Percentiles rank a stretch among this genome's conserved stretches.
Evolutionary conservation across 176 grass and related monocot genomes (phyloP).

Genomic region (Paspalum vaginatum): DNA sequence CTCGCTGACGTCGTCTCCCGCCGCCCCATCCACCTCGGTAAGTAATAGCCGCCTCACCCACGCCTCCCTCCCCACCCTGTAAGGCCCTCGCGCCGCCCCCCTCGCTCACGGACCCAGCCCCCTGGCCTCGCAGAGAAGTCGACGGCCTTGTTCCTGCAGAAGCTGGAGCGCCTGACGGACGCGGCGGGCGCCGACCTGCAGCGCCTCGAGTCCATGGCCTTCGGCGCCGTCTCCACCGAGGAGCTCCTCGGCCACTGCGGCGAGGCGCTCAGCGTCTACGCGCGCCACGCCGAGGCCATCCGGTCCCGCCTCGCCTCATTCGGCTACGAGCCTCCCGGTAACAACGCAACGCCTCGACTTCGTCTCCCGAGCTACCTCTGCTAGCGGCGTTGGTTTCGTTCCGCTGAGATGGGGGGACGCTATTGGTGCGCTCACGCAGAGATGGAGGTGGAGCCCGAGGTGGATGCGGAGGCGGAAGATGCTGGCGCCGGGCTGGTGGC

Average conservation of each 20-base stretch:
- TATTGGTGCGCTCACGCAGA: conserved; percentile 37
- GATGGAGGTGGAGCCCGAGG: conserved; percentile 25
- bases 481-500: conserved; percentile 1
- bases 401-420: neutral
- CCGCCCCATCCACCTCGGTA: conserved; percentile 73
- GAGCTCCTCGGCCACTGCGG: conserved; percentile 94
- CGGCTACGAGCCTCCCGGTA: conserved; percentile 59
- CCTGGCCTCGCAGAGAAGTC: conserved; percentile 51
- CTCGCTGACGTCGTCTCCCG: conserved; percentile 74
- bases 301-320: conserved; percentile 54
- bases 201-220: conserved; percentile 73
- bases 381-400: neutral
- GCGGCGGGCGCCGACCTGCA: conserved; percentile 56
- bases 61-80: neutral
- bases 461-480: conserved; percentile 48
- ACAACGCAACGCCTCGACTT: neutral
- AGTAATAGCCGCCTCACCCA: neutral
- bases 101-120: too few species aligned
- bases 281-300: conserved; percentile 59
- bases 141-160: conserved; percentile 66
- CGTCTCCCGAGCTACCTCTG: neutral
- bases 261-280: conserved; percentile 58
- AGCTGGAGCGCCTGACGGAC: conserved; percentile 51
- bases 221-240: conserved; percentile 78
- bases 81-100: neutral